A percentile compares a stretch with the other conserved stretches of the same genome.
Conservation (phyloP, 495 filamentous ascomycete genomes). For the Podospora fimiseda region DNA sequence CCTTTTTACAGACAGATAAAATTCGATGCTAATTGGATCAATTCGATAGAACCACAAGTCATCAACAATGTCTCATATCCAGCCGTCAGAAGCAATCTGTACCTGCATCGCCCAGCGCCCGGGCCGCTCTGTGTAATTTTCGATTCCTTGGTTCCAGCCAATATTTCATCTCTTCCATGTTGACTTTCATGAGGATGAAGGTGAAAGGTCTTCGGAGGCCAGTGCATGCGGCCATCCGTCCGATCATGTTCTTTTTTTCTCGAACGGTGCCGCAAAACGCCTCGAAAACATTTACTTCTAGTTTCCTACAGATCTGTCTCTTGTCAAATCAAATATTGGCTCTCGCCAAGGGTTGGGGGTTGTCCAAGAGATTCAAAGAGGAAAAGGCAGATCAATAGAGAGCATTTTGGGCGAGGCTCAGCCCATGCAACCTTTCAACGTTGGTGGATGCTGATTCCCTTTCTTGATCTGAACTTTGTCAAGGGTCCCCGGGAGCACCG, state of each 20-base stretch:
- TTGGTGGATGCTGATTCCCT: not conserved
- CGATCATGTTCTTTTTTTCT: not conserved
- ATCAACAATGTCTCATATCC: not conserved
- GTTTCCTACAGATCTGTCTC: too few species aligned
- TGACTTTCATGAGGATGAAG: not conserved
- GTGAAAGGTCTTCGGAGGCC: not conserved
- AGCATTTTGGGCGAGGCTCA: not conserved
- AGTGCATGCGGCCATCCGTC: not conserved
- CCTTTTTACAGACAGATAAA: not conserved
- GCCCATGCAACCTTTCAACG: not conserved
- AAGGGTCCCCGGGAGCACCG: not conserved
- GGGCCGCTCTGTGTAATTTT: not conserved
- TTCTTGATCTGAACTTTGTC: not conserved
- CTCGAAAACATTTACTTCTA: not conserved
- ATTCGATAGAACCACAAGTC: not conserved
- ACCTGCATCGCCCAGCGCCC: constrained; percentile 12
- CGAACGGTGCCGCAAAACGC: not conserved
- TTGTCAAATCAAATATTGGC: not conserved
- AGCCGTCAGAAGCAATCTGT: constrained; percentile 9
- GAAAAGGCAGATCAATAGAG: constrained; percentile 1
- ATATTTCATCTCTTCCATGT: constrained; percentile 7
- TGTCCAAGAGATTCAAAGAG: not conserved
- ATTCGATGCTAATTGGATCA: not conserved
- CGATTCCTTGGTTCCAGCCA: constrained; percentile 7
- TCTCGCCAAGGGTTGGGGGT: not conserved